Conservation (phyloP, 2,329 filamentous ascomycete genomes). For the Dactylellina leptospora region DNA sequence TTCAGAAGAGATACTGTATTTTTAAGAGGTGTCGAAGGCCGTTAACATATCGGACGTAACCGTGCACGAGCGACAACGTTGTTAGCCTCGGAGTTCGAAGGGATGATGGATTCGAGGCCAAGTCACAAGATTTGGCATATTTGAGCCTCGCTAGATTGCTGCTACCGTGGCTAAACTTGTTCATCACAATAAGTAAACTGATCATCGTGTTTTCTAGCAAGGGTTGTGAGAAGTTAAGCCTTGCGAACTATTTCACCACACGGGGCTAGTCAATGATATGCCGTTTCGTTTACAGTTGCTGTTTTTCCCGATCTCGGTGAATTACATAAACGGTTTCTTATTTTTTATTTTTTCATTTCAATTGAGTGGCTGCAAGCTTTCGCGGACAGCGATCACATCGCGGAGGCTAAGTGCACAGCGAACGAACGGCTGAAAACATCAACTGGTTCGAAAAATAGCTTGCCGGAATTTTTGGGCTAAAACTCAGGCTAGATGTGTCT, state of each 20-base stretch:
- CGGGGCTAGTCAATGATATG: background rate
- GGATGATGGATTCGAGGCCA: no score
- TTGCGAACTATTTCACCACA: background rate
- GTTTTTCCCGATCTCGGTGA: background rate
- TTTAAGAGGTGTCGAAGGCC: background rate
- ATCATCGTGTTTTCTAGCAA: background rate
- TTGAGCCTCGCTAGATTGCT: background rate
- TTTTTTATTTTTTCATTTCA: background rate
- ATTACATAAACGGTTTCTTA: background rate
- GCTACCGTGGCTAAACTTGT: constrained; percentile 16
- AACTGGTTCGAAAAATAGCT: background rate
- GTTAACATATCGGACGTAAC: background rate
- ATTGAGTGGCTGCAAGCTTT: background rate
- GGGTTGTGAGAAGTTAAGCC: no score
- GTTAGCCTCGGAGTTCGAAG: background rate
- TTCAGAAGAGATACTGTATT: background rate
- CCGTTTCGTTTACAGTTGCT: background rate
- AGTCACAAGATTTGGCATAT: background rate
- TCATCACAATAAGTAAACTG: background rate
- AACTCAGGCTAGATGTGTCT: constrained; percentile 3
- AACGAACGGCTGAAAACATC: constrained; percentile 7
- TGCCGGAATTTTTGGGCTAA: no score
- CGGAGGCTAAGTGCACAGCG: background rate
- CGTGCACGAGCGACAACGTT: background rate
- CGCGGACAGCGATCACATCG: background rate